Base-by-base conservation (phyloP, 179 eudicot genomes). In the Beta lomatogona region DNA sequence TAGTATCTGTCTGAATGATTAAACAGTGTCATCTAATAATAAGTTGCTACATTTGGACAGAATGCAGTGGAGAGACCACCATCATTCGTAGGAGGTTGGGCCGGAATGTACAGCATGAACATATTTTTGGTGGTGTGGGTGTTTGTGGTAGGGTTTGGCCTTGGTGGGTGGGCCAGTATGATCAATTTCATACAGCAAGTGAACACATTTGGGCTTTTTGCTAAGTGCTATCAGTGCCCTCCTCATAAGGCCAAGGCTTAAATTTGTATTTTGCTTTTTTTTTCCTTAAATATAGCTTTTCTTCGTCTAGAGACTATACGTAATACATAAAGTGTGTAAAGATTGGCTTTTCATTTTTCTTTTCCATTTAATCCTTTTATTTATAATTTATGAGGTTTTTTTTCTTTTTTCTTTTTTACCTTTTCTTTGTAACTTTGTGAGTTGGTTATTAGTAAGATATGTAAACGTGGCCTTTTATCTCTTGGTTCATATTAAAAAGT, bases 141-240 rank as follows among this genome's bases (percentile, higher is more conserved):
- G n/a, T 84, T 93, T 54, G 88, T 93, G 21, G 91, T 94, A 0
- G 97, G 98, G 19, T 94, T 94, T 73, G 98, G 97, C 70, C 91
- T 94, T 79, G 98, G 98, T 73, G 98, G 97, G 11, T 94, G 97
- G 98, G 98, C 98, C 76, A 94, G 98, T 82, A 85, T 91, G 92
- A 78, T 88, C 78, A 94, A 94, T 82, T 94, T 94, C 80, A 65
- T 90, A 59, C 91, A 75, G 18, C 98, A 94, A 89, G 88, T 94
- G 13, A 79, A 93, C 73, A 88, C 98, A 10, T 94, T 94, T 79
- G 98, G 98, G 50, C 80, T 93, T 80, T 94, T 94, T 83, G 89
- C 98, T 59, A 94, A 94, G 83, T 94, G 98, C 79, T 94, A 94
- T 72, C 97, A 94, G 53, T 94, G 98, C 88, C 97, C 93, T 60